Conservation (phyloP, 1,139 yeast genomes). For the Yamadazyma atlantica region DNA sequence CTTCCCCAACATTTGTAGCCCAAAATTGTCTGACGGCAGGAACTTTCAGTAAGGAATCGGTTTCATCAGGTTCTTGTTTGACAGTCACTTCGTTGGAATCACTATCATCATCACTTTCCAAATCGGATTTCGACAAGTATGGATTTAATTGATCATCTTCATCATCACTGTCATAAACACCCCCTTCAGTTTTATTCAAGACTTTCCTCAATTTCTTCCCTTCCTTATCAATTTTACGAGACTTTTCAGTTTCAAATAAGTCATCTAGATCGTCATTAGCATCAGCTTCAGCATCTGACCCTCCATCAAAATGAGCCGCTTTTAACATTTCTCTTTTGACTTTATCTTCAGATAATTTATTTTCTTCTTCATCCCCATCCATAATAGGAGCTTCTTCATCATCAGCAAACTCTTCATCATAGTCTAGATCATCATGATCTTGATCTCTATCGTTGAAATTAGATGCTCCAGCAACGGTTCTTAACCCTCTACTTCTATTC, state of each 20-base stretch:
- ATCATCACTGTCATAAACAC: conserved; percentile 80
- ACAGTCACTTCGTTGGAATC: conserved; percentile 30
- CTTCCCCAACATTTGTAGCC: conserved; percentile 57
- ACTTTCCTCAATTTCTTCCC: conserved; percentile 86
- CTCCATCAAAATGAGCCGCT: conserved; percentile 73
- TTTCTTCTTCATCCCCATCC: conserved; percentile 96
- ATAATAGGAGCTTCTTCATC: conserved; percentile 98
- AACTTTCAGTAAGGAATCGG: conserved; percentile 17
- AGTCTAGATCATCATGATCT: conserved; percentile 91
- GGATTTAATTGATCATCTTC: conserved; percentile 74
- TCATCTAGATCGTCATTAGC: conserved; percentile 58
- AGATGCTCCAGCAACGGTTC: conserved; percentile 60
- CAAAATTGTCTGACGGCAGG: conserved; percentile 32
- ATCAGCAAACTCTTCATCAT: conserved; percentile 95
- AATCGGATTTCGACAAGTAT: conserved; percentile 70
- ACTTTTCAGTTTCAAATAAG: conserved; percentile 58
- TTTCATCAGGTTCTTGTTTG: conserved; percentile 46
- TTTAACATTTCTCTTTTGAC: conserved; percentile 88
- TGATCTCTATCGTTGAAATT: conserved; percentile 58
- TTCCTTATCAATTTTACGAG: conserved; percentile 85
- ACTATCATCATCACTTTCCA: conserved; percentile 57
- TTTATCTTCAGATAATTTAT: conserved; percentile 82
- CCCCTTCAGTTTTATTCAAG: conserved; percentile 82
- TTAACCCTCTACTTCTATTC: conserved; percentile 36
- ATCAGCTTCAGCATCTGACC: conserved; percentile 57